These are phyloP conservation scores for Lithospermum erythrorhizon DNA, from an alignment of 257 asterid genomes.

Conservation along the genomic window DNA sequence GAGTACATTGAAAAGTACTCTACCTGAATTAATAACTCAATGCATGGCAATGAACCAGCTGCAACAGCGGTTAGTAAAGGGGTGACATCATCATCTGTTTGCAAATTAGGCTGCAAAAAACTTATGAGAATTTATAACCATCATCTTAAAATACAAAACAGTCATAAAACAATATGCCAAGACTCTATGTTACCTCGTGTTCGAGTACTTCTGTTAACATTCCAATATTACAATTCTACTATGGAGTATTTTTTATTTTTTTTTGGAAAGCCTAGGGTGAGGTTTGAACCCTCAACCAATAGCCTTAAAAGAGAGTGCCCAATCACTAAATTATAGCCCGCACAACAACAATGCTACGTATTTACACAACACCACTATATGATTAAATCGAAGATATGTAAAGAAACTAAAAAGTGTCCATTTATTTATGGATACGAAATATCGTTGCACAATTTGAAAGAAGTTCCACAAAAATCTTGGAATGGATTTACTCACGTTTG, in stretches of 20 bases:
- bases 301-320: background rate
- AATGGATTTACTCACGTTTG: constrained; percentile 45
- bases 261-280: background rate
- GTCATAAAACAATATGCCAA: background rate
- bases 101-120: constrained; percentile 65
- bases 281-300: background rate
- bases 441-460: background rate
- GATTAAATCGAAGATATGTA: no score
- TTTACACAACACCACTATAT: no score
- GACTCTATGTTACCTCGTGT: background rate
- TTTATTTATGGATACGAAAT: background rate
- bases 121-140: background rate
- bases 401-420: background rate
- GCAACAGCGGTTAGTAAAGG: constrained; percentile 90
- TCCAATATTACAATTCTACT: background rate
- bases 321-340: background rate
- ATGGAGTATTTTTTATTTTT: no score
- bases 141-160: background rate
- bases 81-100: constrained; percentile 77
- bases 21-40: constrained; percentile 74
- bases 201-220: background rate
- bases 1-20: constrained; percentile 4
- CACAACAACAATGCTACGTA: no score
- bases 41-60: constrained; percentile 73
- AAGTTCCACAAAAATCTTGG: background rate